Conservation (phyloP, 2,329 filamentous ascomycete genomes). For the Xylaria sp. region DNA sequence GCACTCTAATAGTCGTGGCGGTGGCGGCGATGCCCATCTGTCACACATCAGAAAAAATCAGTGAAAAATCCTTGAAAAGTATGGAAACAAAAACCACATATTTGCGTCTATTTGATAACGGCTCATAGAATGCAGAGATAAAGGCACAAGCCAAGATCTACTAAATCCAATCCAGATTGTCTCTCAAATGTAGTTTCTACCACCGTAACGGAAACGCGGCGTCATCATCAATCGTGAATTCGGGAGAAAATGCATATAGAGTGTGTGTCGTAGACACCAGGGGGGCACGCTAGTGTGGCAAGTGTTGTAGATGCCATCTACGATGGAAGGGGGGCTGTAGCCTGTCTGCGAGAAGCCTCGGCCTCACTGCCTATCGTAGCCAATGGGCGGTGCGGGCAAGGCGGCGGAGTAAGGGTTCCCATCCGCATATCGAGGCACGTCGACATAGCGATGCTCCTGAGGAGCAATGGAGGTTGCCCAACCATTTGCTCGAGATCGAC, state of each 20-base stretch:
- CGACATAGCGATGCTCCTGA: constrained; percentile 47
- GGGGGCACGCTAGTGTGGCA: not conserved
- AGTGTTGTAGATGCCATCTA: constrained; percentile 17
- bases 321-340: not conserved
- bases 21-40: constrained; percentile 50
- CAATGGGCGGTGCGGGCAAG: constrained; percentile 50
- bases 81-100: constrained; percentile 27
- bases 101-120: constrained; percentile 36
- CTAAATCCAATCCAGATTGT: constrained; percentile 20
- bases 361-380: constrained; percentile 45
- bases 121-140: constrained; percentile 23
- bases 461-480: constrained; percentile 51
- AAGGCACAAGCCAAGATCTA: constrained; percentile 27
- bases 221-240: constrained; percentile 35
- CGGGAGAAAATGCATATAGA: constrained; percentile 16
- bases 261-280: not conserved
- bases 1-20: constrained; percentile 35
- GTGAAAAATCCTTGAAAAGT: constrained; percentile 39
- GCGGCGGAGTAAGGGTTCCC: constrained; percentile 53
- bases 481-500: constrained; percentile 51
- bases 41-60: constrained; percentile 48
- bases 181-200: constrained; percentile 23
- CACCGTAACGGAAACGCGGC: constrained; percentile 23
- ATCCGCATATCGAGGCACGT: constrained; percentile 54
- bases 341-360: not conserved